phyloP scores from a whole-genome alignment of 148 eudicot species.

The Arbutus unedo region DNA sequence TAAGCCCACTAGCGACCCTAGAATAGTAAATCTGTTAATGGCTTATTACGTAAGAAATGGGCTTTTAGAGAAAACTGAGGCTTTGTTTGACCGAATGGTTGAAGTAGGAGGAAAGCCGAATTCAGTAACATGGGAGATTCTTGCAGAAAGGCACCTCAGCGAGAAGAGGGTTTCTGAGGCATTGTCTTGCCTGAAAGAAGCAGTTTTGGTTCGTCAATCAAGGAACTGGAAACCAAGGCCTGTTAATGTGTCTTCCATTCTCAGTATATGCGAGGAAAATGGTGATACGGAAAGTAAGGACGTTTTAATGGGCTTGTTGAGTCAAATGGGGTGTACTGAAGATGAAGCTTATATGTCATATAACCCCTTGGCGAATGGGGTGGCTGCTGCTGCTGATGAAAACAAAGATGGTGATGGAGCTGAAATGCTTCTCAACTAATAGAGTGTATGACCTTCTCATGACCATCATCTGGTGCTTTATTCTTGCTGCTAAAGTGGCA shows the following conservation, averaged over 20 bases:
- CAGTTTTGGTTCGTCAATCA: slow-evolving; percentile 37
- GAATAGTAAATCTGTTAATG: slow-evolving; percentile 65
- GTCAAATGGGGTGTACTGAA: slow-evolving; percentile 49
- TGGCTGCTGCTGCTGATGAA: slow-evolving; percentile 11
- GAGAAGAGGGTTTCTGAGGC: slow-evolving; percentile 55
- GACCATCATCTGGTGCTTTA: neutral
- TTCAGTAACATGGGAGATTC: slow-evolving; percentile 71
- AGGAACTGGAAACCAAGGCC: slow-evolving; percentile 68
- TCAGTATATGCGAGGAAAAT: slow-evolving; percentile 55
- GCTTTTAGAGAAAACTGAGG: slow-evolving; percentile 50
- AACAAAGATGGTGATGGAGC: slow-evolving; percentile 34
- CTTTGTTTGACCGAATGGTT: slow-evolving; percentile 52
- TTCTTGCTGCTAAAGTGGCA: neutral
- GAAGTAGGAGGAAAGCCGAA: slow-evolving; percentile 63
- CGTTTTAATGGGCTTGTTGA: slow-evolving; percentile 48
- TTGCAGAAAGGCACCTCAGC: slow-evolving; percentile 53
- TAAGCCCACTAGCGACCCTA: slow-evolving; percentile 54
- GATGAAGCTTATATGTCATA: slow-evolving; percentile 47
- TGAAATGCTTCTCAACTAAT: slow-evolving; percentile 37
- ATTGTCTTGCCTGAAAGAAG: slow-evolving; percentile 63
- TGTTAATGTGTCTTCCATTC: slow-evolving; percentile 35
- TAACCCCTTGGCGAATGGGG: slow-evolving; percentile 16
- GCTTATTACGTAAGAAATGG: slow-evolving; percentile 54
- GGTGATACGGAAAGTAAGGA: slow-evolving; percentile 47
- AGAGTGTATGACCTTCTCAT: neutral